Base-by-base conservation (phyloP, 768 basidiomycete genomes). In the Coprinopsis marcescibilis region DNA sequence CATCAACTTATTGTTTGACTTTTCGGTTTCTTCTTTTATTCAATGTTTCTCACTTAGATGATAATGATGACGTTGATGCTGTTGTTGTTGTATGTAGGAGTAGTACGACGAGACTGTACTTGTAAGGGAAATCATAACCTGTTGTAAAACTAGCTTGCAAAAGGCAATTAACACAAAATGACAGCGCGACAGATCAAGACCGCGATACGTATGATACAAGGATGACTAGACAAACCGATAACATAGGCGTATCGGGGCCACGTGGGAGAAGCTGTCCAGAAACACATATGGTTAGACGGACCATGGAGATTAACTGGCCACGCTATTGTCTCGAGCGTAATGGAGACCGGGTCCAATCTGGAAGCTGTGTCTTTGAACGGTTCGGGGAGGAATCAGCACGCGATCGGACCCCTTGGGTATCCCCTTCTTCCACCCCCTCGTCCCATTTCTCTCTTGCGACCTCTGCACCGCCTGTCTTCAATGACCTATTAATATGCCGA, bases 391-490 rank as follows among this genome's bases (percentile, higher is more conserved):
- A 30, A 65, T 63, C 23, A 64, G 61, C 15, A 58, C 43, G 48
- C 21, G 45, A 25, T 33, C 43, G 21, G 33, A 12, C 5, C 35
- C 26, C 37, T 26, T 48, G 37, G 45, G 46, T 49, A 40, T 52
- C 47, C 39, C 46, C 55, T 32, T 68, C 65, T 19, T 73, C 74
- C 6, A 57, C 78, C 17, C 72, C 76, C 58, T 88, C 85, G 54
- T 96, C 92, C 86, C 89, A 96, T 49, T 78, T 79, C 59, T 95
- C 93, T 32, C 91, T 72, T 40, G 81, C 59, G 6, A 96, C 76
- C 59, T 95, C 93, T 2, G 73, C 76, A 0, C 89, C 91, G 2
- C 89, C 88, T 0, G 85, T 90, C 64, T 96, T 95, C 39, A 96
- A 70, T 6, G 89, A 76, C 8, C 91, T 92, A 49, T 15, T 46